phyloP scores from a whole-genome alignment of 2,329 filamentous ascomycete species.

The Aspergillus ochraceus region DNA sequence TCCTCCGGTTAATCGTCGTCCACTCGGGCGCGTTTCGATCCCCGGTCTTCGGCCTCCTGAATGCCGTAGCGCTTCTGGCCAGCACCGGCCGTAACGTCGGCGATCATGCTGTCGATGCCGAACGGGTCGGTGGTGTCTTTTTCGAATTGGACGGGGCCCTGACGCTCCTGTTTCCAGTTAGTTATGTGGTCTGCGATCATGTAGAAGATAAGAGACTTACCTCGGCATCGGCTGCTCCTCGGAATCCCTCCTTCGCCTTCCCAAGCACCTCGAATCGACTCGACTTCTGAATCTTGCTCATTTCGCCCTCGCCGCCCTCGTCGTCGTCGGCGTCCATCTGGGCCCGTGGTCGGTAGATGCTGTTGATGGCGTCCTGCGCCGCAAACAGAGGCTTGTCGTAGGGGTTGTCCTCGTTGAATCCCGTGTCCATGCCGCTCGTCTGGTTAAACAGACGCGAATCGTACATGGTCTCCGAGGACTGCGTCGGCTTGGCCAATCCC shows the following conservation, averaged over 20 bases:
- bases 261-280: conserved; percentile 88
- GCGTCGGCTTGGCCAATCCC: conserved; percentile 90
- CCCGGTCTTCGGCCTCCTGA: conserved; percentile 41
- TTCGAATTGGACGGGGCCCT: conserved; percentile 95
- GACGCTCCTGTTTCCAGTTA: conserved; percentile 58
- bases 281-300: conserved; percentile 83
- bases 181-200: neutral
- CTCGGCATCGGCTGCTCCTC: conserved; percentile 77
- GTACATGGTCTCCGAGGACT: conserved; percentile 92
- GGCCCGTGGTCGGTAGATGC: conserved; percentile 82
- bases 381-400: conserved; percentile 98
- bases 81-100: conserved; percentile 64
- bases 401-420: conserved; percentile 95
- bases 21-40: conserved; percentile 71
- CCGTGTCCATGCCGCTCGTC: conserved; percentile 82
- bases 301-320: conserved; percentile 75
- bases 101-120: conserved; percentile 91
- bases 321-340: conserved; percentile 73
- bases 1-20: conserved; percentile 61
- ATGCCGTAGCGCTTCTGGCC: conserved; percentile 48
- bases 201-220: conserved; percentile 46
- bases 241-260: conserved; percentile 80
- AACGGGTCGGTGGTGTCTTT: conserved; percentile 86
- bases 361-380: conserved; percentile 89
- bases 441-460: conserved; percentile 95